Conservation (phyloP, 768 basidiomycete genomes). For the Suillus plorans region DNA sequence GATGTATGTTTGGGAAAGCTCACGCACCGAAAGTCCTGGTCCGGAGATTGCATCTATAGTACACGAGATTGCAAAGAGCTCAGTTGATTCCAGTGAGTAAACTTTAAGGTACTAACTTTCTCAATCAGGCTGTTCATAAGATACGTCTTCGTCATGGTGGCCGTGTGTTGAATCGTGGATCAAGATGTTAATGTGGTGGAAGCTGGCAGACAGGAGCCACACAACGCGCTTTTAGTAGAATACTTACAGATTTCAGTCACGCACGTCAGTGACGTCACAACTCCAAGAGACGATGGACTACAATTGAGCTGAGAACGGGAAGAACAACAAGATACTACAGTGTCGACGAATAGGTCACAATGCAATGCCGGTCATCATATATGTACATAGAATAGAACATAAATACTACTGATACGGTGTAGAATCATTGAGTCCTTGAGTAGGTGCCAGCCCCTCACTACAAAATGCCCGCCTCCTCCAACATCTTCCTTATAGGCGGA, state of each 20-base stretch:
- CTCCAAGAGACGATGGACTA: not conserved
- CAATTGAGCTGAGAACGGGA: too few relatives aligned
- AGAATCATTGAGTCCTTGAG: not conserved
- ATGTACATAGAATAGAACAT: not conserved
- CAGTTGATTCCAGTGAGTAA: conserved; percentile 7
- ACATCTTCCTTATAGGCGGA: conserved; percentile 41
- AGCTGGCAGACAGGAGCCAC: conserved; percentile 26
- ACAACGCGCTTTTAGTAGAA: not conserved
- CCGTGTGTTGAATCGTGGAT: not conserved
- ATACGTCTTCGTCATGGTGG: conserved; percentile 80
- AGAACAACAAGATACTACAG: not conserved
- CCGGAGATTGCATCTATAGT: conserved; percentile 79
- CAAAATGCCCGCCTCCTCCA: conserved; percentile 42
- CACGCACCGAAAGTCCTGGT: conserved; percentile 84
- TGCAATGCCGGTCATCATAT: not conserved
- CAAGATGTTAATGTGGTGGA: not conserved
- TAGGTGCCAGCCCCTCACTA: not conserved
- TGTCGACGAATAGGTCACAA: not conserved
- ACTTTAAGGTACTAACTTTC: conserved; percentile 47
- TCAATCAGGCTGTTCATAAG: conserved; percentile 83
- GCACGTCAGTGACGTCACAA: not conserved
- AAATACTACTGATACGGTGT: not conserved
- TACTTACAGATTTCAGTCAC: not conserved
- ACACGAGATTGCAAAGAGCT: conserved; percentile 8
- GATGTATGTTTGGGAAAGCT: conserved; percentile 16